Evolutionary conservation across 805 yeast genomes (phyloP).

Genomic region (Candida germanica): DNA sequence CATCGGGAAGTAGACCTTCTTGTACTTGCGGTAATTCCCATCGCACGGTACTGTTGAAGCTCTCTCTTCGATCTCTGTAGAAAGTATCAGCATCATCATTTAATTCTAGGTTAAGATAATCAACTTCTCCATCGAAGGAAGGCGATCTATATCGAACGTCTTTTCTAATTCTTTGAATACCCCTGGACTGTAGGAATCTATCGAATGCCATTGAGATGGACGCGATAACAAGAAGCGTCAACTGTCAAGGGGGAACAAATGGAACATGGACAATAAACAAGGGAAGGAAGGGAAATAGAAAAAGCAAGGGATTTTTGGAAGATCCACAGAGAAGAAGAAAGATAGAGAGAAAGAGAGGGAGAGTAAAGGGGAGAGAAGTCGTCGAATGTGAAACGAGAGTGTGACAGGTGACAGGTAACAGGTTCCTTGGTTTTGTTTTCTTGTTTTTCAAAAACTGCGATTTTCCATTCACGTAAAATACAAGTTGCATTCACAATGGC

Average conservation of each 20-base stretch:
- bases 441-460: neutral
- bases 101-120: slow-evolving; percentile 17
- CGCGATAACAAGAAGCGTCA: too few relatives aligned
- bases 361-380: neutral
- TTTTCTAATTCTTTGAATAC: slow-evolving; percentile 6
- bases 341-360: neutral
- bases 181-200: slow-evolving; percentile 11
- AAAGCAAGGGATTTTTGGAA: neutral
- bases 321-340: neutral
- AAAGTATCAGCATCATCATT: slow-evolving; percentile 23
- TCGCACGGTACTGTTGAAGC: slow-evolving; percentile 13
- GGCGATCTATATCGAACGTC: neutral
- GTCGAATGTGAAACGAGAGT: neutral
- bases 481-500: neutral
- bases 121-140: slow-evolving; percentile 13
- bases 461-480: neutral
- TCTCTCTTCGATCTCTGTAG: slow-evolving; percentile 19
- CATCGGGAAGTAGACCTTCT: too few relatives aligned
- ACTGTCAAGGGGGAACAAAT: too few relatives aligned
- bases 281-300: too few relatives aligned
- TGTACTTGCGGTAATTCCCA: neutral
- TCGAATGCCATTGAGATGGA: too few relatives aligned
- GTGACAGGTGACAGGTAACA: too few relatives aligned
- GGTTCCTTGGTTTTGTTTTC: neutral
- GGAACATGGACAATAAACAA: too few relatives aligned